Percentiles rank a stretch among this genome's conserved stretches.
These are phyloP conservation scores for Leucosporidium yakuticum DNA, from an alignment of 768 basidiomycete species.

Conservation along the genomic window DNA sequence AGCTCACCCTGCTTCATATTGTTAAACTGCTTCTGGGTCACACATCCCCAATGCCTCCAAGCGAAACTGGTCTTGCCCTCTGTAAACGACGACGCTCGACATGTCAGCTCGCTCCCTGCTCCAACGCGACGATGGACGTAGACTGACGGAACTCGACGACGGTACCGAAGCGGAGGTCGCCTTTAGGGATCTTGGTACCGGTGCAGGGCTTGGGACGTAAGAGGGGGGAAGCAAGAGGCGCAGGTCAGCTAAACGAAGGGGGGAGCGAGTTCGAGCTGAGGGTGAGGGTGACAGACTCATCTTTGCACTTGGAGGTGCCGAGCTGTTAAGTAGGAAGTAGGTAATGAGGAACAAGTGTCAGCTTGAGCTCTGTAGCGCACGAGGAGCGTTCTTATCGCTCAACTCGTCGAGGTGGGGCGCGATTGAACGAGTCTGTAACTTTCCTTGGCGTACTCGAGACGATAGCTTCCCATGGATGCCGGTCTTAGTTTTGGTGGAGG, in stretches of 20 bases:
- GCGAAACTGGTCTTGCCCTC: too few relatives aligned
- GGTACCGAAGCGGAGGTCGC: slow-evolving; percentile 63
- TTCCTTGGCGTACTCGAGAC: slow-evolving; percentile 15
- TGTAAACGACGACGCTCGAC: too few relatives aligned
- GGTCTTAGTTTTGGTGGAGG: too few relatives aligned
- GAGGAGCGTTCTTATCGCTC: neutral
- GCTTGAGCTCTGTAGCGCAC: too few relatives aligned
- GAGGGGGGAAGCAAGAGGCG: neutral
- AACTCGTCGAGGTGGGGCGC: too few relatives aligned
- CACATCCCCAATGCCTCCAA: too few relatives aligned
- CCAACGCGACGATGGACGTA: slow-evolving; percentile 46
- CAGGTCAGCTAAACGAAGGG: neutral
- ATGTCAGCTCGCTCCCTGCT: slow-evolving; percentile 44
- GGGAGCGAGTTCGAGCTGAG: neutral
- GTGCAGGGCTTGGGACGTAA: slow-evolving; percentile 37
- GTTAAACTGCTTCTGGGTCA: too few relatives aligned
- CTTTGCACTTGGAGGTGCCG: neutral
- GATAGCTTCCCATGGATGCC: slow-evolving; percentile 13
- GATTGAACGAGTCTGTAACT: too few relatives aligned
- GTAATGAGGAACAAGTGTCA: neutral
- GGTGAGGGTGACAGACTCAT: too few relatives aligned
- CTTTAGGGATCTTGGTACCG: slow-evolving; percentile 71
- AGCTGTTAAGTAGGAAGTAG: neutral
- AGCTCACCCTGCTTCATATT: too few relatives aligned
- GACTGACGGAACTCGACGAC: slow-evolving; percentile 49